These are phyloP conservation scores for Solanum chacoense DNA, from an alignment of 305 asterid genomes.

Conservation along the genomic window DNA sequence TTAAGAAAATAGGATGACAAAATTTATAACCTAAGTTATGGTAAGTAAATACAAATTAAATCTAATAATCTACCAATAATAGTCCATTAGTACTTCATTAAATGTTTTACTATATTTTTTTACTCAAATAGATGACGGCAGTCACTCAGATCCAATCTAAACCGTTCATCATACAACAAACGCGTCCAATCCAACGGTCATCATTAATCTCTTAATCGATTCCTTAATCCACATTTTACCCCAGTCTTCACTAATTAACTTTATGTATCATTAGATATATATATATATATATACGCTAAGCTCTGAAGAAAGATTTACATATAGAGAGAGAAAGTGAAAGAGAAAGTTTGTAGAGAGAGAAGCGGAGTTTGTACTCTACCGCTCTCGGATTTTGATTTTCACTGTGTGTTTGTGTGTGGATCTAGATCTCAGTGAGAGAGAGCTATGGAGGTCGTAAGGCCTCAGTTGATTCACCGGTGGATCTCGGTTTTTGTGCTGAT, in stretches of 20 bases:
- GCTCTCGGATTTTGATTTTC: not conserved
- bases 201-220: not conserved
- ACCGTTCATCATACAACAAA: not conserved
- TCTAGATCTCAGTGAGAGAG: slow-evolving; percentile 22
- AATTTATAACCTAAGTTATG: not conserved
- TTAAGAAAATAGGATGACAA: not conserved
- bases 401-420: not conserved
- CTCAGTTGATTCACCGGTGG: slow-evolving; percentile 21
- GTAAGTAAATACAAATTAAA: not conserved
- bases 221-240: not conserved
- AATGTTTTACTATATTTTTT: not conserved
- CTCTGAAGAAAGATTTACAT: not conserved
- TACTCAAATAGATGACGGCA: not conserved
- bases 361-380: not conserved
- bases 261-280: not conserved
- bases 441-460: slow-evolving; percentile 38
- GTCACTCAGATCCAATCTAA: slow-evolving; percentile 3
- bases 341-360: not conserved
- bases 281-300: not conserved
- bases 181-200: slow-evolving; percentile 9
- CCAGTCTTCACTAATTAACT: not conserved
- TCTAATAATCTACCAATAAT: not conserved
- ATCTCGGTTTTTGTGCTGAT: slow-evolving; percentile 24
- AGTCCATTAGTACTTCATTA: not conserved
- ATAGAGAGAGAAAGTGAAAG: not conserved